These are phyloP conservation scores for Coemansia sp. DNA, from an alignment of 192 early-diverging fungal species.

Conservation along the genomic window DNA sequence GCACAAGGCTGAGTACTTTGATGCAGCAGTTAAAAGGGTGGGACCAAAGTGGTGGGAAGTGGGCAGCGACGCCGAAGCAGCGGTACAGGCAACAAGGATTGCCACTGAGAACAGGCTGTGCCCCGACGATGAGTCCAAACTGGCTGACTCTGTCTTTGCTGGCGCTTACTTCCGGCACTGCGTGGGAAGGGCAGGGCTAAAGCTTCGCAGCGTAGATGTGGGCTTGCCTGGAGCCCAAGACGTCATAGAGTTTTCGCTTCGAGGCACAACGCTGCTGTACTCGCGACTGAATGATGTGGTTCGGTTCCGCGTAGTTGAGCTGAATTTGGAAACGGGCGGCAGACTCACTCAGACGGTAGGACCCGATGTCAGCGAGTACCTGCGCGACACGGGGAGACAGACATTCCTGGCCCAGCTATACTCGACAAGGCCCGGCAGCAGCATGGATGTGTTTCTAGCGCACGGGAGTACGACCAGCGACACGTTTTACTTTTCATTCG, in stretches of 20 bases:
- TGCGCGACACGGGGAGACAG: conserved; percentile 42
- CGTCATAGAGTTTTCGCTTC: conserved; percentile 51
- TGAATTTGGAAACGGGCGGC: conserved; percentile 3
- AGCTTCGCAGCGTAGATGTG: conserved; percentile 20
- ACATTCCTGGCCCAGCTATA: conserved; percentile 42
- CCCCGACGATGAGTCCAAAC: conserved; percentile 23
- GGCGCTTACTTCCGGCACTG: conserved; percentile 25
- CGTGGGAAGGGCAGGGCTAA: conserved; percentile 29
- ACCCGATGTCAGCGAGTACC: conserved; percentile 32
- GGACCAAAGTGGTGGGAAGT: conserved; percentile 27
- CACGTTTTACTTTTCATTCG: conserved; percentile 52
- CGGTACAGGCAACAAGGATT: conserved; percentile 7
- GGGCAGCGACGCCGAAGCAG: conserved; percentile 10
- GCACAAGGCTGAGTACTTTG: conserved; percentile 12
- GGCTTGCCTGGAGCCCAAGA: conserved; percentile 35
- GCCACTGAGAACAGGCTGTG: conserved; percentile 22
- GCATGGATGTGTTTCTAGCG: conserved; percentile 46
- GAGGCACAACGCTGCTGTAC: conserved; percentile 43
- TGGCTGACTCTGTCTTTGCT: conserved; percentile 38
- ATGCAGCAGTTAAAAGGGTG: conserved; percentile 1
- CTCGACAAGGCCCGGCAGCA: conserved; percentile 35
- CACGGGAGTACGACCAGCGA: conserved; percentile 37
- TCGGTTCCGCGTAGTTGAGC: conserved; percentile 43
- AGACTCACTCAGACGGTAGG: conserved; percentile 27
- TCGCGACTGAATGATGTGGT: conserved; percentile 47